Conservation (phyloP, 2,329 filamentous ascomycete genomes). For the Cryphonectria naterciae region DNA sequence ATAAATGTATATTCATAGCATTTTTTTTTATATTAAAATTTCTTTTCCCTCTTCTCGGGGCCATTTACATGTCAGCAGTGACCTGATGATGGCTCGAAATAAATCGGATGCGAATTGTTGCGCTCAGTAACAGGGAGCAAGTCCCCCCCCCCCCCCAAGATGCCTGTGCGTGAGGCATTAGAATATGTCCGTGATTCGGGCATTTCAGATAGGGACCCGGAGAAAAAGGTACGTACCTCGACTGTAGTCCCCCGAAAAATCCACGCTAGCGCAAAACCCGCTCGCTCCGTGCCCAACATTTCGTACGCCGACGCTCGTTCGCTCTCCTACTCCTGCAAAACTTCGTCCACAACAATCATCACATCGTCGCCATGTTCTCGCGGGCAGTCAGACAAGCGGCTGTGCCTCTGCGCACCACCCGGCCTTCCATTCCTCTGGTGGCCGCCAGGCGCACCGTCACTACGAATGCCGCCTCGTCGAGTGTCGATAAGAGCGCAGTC, state of each 20-base stretch:
- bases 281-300: constrained; percentile 25
- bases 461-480: constrained; percentile 90
- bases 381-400: constrained; percentile 66
- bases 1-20: too few relatives aligned
- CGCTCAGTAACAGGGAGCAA: not conserved
- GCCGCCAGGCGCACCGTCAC: constrained; percentile 77
- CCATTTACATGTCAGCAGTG: not conserved
- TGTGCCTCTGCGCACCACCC: constrained; percentile 58
- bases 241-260: constrained; percentile 15
- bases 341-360: constrained; percentile 17
- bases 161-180: not conserved
- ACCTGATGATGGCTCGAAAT: not conserved
- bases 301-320: constrained; percentile 28
- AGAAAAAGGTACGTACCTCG: constrained; percentile 3
- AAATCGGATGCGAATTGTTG: not conserved
- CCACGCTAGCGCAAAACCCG: constrained; percentile 22
- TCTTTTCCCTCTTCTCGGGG: not conserved
- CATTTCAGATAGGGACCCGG: not conserved
- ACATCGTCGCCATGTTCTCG: constrained; percentile 65
- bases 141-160: not conserved
- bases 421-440: constrained; percentile 48
- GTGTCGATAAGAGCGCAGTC: constrained; percentile 76
- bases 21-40: not conserved
- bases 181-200: not conserved
- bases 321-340: constrained; percentile 16